Conservation (phyloP, 148 eudicot genomes). For the Heliosperma pusillum region DNA sequence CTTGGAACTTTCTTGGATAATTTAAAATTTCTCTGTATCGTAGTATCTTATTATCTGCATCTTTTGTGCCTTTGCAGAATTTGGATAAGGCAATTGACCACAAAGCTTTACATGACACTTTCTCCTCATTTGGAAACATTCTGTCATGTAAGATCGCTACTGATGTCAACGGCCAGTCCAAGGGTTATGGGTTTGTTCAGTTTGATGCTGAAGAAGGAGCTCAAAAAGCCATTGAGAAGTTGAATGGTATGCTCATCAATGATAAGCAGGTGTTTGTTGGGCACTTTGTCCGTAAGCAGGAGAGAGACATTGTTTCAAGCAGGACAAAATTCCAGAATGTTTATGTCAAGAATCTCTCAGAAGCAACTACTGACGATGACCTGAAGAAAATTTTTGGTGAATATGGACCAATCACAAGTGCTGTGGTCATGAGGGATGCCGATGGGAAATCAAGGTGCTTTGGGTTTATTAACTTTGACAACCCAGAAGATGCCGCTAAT, state of each 20-base stretch:
- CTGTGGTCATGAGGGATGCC: slow-evolving; percentile 39
- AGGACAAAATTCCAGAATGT: slow-evolving; percentile 39
- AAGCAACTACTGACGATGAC: slow-evolving; percentile 36
- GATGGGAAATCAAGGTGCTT: slow-evolving; percentile 41
- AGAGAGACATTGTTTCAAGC: slow-evolving; percentile 26
- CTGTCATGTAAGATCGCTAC: slow-evolving; percentile 46
- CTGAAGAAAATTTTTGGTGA: slow-evolving; percentile 37
- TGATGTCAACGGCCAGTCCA: slow-evolving; percentile 44
- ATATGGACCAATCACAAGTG: slow-evolving; percentile 39
- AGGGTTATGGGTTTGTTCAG: slow-evolving; percentile 59
- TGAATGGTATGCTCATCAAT: slow-evolving; percentile 43
- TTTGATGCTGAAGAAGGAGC: slow-evolving; percentile 47
- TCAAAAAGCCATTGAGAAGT: slow-evolving; percentile 43
- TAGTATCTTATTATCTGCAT: neutral
- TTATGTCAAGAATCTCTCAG: slow-evolving; percentile 40
- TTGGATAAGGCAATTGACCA: slow-evolving; percentile 46
- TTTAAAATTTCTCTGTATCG: neutral
- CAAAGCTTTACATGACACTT: slow-evolving; percentile 46
- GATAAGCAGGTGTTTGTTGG: slow-evolving; percentile 49
- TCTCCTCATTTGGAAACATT: slow-evolving; percentile 40
- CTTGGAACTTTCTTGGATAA: too few relatives aligned
- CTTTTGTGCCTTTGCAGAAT: slow-evolving; percentile 29
- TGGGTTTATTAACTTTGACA: slow-evolving; percentile 48
- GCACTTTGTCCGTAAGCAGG: slow-evolving; percentile 42
- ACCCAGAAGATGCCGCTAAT: slow-evolving; percentile 39